A percentile compares a stretch with the other conserved stretches of the same genome.
These are phyloP conservation scores for Dryadomyces quercus-mongolicae DNA, from an alignment of 2,329 filamentous ascomycete species.

Conservation along the genomic window DNA sequence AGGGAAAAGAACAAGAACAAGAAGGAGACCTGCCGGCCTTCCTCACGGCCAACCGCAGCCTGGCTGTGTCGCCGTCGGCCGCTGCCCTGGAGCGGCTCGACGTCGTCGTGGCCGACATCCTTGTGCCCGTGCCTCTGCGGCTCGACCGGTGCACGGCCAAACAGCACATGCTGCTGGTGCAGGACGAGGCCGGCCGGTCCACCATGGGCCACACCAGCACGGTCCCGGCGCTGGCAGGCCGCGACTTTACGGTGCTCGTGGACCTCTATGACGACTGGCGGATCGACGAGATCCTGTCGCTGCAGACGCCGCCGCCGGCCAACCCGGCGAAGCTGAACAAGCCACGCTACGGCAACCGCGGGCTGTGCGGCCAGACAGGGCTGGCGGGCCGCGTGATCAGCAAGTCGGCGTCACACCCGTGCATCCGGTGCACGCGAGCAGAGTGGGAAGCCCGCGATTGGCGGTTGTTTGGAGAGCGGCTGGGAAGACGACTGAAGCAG, in stretches of 20 bases:
- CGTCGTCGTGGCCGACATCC: conserved; percentile 10
- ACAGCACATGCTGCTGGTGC: not conserved
- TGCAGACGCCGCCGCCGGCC: not conserved
- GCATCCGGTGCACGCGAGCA: conserved; percentile 7
- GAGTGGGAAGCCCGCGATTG: conserved; percentile 7
- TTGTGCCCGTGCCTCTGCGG: conserved; percentile 4
- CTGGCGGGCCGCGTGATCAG: not conserved
- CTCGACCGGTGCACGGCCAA: conserved; percentile 1
- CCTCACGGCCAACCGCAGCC: too few relatives aligned
- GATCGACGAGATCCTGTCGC: conserved; percentile 12
- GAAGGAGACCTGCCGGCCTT: too few relatives aligned
- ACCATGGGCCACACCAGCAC: not conserved
- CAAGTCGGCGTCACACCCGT: conserved; percentile 10
- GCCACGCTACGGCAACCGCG: not conserved
- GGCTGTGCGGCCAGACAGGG: not conserved
- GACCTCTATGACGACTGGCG: conserved; percentile 11
- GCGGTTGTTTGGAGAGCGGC: conserved; percentile 1
- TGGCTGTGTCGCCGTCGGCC: not conserved
- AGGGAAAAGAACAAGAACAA: too few relatives aligned
- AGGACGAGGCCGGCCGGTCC: not conserved
- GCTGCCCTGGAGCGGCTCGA: not conserved
- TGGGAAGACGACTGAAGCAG: conserved; percentile 4
- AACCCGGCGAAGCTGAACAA: not conserved
- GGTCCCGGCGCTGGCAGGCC: conserved; percentile 3
- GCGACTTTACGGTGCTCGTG: conserved; percentile 9